A percentile compares a stretch with the other conserved stretches of the same genome.
Evolutionary conservation across 768 basidiomycete genomes (phyloP).

Genomic region (Saitozyma sp.): DNA sequence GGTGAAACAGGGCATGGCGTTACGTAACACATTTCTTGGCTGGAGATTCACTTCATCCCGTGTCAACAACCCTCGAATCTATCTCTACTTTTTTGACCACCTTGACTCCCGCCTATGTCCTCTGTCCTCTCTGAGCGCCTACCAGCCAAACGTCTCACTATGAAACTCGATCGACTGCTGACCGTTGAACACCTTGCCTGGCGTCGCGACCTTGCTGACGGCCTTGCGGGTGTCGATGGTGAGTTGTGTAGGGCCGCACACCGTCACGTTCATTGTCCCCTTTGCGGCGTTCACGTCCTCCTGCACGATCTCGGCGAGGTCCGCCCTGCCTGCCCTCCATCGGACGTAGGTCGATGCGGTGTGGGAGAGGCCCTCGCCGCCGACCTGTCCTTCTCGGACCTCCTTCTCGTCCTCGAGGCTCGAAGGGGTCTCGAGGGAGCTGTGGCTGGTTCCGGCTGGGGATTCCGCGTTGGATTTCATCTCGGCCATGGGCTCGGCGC

Average conservation of each 20-base stretch:
- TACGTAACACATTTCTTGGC: too few relatives aligned
- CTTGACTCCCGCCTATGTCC: too few relatives aligned
- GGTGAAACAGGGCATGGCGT: too few relatives aligned
- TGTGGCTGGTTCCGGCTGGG: background rate
- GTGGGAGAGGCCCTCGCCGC: constrained; percentile 5
- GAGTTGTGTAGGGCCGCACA: constrained; percentile 34
- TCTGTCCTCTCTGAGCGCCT: too few relatives aligned
- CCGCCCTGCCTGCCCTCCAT: constrained; percentile 25
- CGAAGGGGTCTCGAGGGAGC: too few relatives aligned
- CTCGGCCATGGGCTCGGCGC: background rate
- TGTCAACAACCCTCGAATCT: too few relatives aligned
- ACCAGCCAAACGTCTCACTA: too few relatives aligned
- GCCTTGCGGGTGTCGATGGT: constrained; percentile 22
- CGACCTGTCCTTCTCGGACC: constrained; percentile 1
- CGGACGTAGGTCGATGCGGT: constrained; percentile 3
- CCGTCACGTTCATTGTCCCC: constrained; percentile 34
- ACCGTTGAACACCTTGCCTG: constrained; percentile 10
- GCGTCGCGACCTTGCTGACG: constrained; percentile 18
- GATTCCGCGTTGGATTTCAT: background rate
- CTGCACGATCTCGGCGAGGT: constrained; percentile 13
- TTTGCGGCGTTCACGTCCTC: constrained; percentile 12
- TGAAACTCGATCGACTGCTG: too few relatives aligned
- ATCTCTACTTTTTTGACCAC: too few relatives aligned
- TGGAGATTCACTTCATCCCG: too few relatives aligned
- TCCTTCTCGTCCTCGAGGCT: background rate